phyloP scores from a whole-genome alignment of 129 eudicot species.

The Heracleum sosnowskyi region DNA sequence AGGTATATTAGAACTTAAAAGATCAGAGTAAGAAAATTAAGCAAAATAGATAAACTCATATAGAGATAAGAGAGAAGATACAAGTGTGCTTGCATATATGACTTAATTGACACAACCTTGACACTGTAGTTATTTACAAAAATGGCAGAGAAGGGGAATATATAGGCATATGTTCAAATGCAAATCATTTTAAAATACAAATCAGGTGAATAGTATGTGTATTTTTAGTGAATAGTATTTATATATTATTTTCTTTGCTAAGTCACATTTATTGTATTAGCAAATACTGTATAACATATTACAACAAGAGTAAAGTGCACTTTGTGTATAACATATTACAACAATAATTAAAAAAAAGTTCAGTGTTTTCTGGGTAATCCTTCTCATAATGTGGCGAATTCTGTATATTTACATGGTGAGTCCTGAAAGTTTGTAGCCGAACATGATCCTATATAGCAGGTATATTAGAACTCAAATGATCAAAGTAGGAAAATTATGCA shows the following conservation, averaged over 20 bases:
- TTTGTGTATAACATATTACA: too few relatives aligned
- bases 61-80: neutral
- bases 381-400: neutral
- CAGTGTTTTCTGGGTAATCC: neutral
- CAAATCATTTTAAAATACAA: neutral
- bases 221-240: neutral
- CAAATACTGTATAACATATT: neutral
- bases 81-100: neutral
- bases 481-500: neutral
- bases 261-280: neutral
- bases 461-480: neutral
- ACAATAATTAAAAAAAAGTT: neutral
- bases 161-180: neutral
- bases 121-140: too few relatives aligned
- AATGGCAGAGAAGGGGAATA: constrained; percentile 2
- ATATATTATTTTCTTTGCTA: neutral
- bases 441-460: neutral
- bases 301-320: too few relatives aligned
- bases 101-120: neutral
- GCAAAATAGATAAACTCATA: neutral
- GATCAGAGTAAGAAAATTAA: neutral
- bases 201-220: neutral
- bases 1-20: neutral
- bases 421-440: neutral
- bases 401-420: neutral